These are phyloP conservation scores for Claviceps sp. DNA, from an alignment of 2,329 filamentous ascomycete genomes.

Conservation along the genomic window DNA sequence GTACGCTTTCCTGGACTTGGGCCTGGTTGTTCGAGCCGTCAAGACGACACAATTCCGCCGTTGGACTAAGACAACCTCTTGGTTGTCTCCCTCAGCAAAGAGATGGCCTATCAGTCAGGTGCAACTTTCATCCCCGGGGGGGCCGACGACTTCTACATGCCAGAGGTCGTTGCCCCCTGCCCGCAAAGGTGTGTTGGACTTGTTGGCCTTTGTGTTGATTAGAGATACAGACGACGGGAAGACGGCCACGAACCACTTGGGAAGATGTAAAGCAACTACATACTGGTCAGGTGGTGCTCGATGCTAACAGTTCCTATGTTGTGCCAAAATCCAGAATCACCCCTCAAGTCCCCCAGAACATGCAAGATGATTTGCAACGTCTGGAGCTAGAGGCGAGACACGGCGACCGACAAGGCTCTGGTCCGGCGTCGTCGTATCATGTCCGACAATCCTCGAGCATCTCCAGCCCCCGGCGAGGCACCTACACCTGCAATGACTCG, in stretches of 20 bases:
- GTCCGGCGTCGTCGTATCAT: slow-evolving; percentile 21
- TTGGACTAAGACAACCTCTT: background rate
- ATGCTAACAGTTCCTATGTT: slow-evolving; percentile 22
- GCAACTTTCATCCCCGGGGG: slow-evolving; percentile 47
- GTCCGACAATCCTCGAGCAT: slow-evolving; percentile 31
- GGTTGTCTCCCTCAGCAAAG: slow-evolving; percentile 10
- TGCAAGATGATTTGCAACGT: slow-evolving; percentile 86
- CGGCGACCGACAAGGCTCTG: slow-evolving; percentile 22
- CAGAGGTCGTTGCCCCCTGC: slow-evolving; percentile 43
- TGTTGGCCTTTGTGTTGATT: background rate
- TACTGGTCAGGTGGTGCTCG: slow-evolving; percentile 16
- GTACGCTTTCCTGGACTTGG: background rate
- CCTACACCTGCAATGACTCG: slow-evolving; percentile 2
- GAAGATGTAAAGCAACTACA: background rate
- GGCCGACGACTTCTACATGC: slow-evolving; percentile 47
- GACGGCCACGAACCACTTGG: background rate
- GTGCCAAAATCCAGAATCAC: slow-evolving; percentile 52
- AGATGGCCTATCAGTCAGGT: slow-evolving; percentile 25
- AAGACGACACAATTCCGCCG: background rate
- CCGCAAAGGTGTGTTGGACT: slow-evolving; percentile 38
- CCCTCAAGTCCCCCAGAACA: slow-evolving; percentile 91
- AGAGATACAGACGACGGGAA: background rate
- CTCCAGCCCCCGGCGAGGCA: slow-evolving; percentile 21
- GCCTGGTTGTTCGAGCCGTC: background rate
- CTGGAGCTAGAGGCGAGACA: slow-evolving; percentile 68